Conservation (phyloP, 768 basidiomycete species). For the Russula brevipes region DNA sequence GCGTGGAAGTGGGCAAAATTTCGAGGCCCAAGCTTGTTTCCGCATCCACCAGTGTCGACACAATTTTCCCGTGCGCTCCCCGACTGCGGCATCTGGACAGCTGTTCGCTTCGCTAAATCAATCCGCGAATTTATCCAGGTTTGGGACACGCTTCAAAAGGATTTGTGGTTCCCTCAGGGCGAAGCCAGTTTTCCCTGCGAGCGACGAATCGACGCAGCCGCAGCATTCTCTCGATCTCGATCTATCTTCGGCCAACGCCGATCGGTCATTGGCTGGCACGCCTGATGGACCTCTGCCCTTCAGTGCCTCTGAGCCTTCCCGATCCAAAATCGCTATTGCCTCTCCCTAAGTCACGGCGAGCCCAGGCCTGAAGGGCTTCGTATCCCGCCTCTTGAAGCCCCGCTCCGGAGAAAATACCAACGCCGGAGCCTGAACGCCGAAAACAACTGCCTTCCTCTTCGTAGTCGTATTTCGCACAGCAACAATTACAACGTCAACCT, state of each 20-base stretch:
- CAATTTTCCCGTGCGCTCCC: conserved; percentile 30
- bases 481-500: conserved; percentile 6
- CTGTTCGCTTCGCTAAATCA: conserved; percentile 20
- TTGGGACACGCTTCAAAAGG: conserved; percentile 70
- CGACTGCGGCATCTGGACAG: conserved; percentile 26
- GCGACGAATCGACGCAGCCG: conserved; percentile 48
- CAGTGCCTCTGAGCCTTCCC: conserved; percentile 48
- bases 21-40: conserved; percentile 39
- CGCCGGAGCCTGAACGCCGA: conserved; percentile 30
- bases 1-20: conserved; percentile 37
- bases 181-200: conserved; percentile 42
- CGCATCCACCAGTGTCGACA: conserved; percentile 37
- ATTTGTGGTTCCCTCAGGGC: conserved; percentile 63
- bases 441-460: conserved; percentile 28
- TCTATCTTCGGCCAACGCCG: conserved; percentile 35
- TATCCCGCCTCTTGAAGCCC: conserved; percentile 62
- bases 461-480: conserved; percentile 12
- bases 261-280: conserved; percentile 33
- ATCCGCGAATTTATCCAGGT: conserved; percentile 39
- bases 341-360: conserved; percentile 67
- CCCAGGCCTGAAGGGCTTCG: conserved; percentile 74
- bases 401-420: conserved; percentile 30
- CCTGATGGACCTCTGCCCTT: conserved; percentile 35
- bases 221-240: conserved; percentile 44
- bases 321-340: conserved; percentile 50